Conservation (phyloP, 805 yeast genomes). For the Starmerella geochares region DNA sequence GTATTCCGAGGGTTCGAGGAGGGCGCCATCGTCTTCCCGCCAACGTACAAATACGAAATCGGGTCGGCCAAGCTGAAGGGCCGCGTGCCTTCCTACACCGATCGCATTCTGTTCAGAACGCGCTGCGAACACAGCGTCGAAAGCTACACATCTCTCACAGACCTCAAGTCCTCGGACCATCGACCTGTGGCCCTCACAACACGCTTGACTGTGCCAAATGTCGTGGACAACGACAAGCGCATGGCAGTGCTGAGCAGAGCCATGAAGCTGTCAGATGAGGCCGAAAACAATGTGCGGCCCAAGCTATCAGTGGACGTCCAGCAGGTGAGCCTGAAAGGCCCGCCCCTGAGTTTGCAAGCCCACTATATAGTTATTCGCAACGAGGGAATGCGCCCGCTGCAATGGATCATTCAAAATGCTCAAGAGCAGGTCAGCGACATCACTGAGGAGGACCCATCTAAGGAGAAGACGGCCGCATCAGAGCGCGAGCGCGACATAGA, state of each 20-base stretch:
- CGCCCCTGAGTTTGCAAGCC: constrained; percentile 23
- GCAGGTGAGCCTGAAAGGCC: constrained; percentile 28
- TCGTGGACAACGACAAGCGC: constrained; percentile 35
- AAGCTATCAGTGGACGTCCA: constrained; percentile 34
- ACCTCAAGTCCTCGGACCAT: constrained; percentile 42
- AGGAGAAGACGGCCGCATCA: not conserved
- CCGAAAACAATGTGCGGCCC: constrained; percentile 39
- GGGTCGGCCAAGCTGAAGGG: constrained; percentile 26
- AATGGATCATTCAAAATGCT: constrained; percentile 16
- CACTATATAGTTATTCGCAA: constrained; percentile 9
- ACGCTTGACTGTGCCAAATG: constrained; percentile 26
- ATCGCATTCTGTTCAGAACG: constrained; percentile 40
- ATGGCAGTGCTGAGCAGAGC: constrained; percentile 33
- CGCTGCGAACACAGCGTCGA: constrained; percentile 16
- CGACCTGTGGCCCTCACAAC: constrained; percentile 42
- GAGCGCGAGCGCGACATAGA: constrained; percentile 2
- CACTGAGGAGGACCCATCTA: not conserved
- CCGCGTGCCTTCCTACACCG: constrained; percentile 51
- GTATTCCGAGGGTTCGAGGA: constrained; percentile 42
- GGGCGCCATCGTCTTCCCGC: constrained; percentile 40
- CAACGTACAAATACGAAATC: constrained; percentile 42
- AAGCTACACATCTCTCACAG: constrained; percentile 25
- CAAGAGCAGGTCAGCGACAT: constrained; percentile 6
- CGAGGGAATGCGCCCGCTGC: constrained; percentile 18
- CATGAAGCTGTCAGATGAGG: constrained; percentile 36